A percentile compares a stretch with the other conserved stretches of the same genome.
These are phyloP conservation scores for Elongisporangium senticosum DNA, from an alignment of 352 stramenopile genomes.

Conservation along the genomic window DNA sequence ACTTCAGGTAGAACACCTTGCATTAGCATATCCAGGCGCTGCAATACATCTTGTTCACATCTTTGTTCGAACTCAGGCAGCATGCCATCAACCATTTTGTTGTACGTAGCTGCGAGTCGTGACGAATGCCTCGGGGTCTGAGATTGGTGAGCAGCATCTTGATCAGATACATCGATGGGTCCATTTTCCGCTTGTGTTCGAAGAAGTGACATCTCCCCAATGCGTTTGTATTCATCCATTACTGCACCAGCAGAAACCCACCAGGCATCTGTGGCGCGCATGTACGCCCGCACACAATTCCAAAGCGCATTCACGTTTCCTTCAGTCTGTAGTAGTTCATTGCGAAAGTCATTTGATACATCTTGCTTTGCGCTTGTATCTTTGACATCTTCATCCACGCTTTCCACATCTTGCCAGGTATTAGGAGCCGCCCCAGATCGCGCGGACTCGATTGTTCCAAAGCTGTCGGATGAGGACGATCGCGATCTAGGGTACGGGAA, in stretches of 20 bases:
- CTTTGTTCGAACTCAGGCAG: slow-evolving; percentile 34
- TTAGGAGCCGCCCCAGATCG: not conserved
- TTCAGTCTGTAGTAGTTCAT: slow-evolving; percentile 70
- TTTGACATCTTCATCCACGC: slow-evolving; percentile 23
- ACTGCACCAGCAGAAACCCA: slow-evolving; percentile 43
- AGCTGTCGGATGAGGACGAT: slow-evolving; percentile 37
- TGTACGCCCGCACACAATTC: slow-evolving; percentile 63
- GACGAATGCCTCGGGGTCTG: slow-evolving; percentile 11
- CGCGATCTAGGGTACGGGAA: slow-evolving; percentile 10
- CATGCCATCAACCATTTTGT: slow-evolving; percentile 24
- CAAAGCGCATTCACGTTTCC: slow-evolving; percentile 66
- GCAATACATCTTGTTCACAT: slow-evolving; percentile 40
- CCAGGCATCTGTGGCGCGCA: slow-evolving; percentile 62
- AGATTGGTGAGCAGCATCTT: not conserved
- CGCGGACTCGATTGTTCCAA: not conserved
- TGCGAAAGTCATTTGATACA: slow-evolving; percentile 50
- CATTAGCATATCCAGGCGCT: slow-evolving; percentile 34
- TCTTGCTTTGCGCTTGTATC: slow-evolving; percentile 17
- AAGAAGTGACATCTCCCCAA: slow-evolving; percentile 51
- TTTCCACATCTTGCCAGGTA: slow-evolving; percentile 32
- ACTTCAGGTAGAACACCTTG: slow-evolving; percentile 57
- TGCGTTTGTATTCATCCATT: slow-evolving; percentile 56
- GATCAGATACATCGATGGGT: not conserved
- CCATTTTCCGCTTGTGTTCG: slow-evolving; percentile 9
- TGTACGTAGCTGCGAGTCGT: slow-evolving; percentile 22